These are phyloP conservation scores for Meyerozyma guilliermondii DNA, from an alignment of 1,139 yeast species.

Conservation along the genomic window DNA sequence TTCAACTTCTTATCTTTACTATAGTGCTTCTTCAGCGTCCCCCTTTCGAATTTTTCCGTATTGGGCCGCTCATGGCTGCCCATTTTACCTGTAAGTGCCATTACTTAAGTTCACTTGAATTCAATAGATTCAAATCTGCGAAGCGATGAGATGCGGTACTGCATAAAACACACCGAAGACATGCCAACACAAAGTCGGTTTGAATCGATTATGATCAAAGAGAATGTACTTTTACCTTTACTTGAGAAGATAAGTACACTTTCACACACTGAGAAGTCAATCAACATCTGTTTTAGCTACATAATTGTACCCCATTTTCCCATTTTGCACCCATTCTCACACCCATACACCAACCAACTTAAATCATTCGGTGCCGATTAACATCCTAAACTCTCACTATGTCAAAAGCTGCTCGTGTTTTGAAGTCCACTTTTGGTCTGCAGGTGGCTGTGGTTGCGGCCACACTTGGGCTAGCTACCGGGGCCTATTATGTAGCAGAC, in stretches of 20 bases:
- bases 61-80: conserved; percentile 2
- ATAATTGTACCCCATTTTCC: not conserved
- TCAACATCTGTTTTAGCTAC: no score
- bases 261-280: no score
- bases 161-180: not conserved
- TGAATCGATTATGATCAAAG: no score
- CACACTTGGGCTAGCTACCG: conserved; percentile 5
- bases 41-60: conserved; percentile 19
- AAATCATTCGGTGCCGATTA: not conserved
- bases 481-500: conserved; percentile 53
- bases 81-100: not conserved
- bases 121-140: not conserved
- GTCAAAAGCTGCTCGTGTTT: not conserved
- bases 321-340: not conserved
- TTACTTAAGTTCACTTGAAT: not conserved
- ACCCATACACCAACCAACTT: not conserved
- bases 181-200: not conserved
- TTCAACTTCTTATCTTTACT: conserved; percentile 59
- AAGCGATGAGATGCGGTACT: not conserved
- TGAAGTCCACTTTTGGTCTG: not conserved
- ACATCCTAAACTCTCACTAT: not conserved
- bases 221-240: no score
- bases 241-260: no score
- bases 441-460: not conserved
- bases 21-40: conserved; percentile 16